These are phyloP conservation scores for Heterobasidion annosum DNA, from an alignment of 1,284 basidiomycete species.

Conservation along the genomic window DNA sequence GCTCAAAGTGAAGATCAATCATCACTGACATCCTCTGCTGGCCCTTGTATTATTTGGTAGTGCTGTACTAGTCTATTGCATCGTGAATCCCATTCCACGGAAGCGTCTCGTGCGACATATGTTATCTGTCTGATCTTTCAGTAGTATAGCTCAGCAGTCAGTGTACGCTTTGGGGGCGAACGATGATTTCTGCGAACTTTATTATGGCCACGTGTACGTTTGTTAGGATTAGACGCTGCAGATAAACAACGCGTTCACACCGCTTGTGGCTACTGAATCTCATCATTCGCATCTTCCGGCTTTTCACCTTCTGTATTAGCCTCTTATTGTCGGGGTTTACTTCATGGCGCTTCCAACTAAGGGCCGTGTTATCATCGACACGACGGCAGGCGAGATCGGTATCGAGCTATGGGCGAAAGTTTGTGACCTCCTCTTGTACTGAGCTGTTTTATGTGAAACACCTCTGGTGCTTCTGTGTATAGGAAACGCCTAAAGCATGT, in stretches of 20 bases:
- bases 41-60: too few species aligned
- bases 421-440: conserved; percentile 5
- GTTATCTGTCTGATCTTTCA: too few species aligned
- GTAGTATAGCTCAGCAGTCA: too few species aligned
- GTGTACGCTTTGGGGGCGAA: too few species aligned
- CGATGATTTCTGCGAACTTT: too few species aligned
- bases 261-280: neutral
- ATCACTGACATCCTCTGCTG: too few species aligned
- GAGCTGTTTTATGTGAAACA: neutral
- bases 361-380: conserved; percentile 83
- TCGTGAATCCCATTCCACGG: too few species aligned
- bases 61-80: too few species aligned
- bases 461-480: neutral
- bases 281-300: neutral
- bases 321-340: neutral
- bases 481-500: conserved; percentile 91
- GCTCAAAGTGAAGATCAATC: too few species aligned
- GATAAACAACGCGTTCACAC: conserved; percentile 5
- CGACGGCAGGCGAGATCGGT: conserved; percentile 87
- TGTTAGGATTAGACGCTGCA: neutral
- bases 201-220: too few species aligned
- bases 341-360: conserved; percentile 72
- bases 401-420: conserved; percentile 94
- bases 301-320: neutral
- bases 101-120: too few species aligned